A percentile compares a stretch with the other conserved stretches of the same genome.
phyloP scores from a whole-genome alignment of 2,329 filamentous ascomycete genomes.

The Botrytis elliptica region DNA sequence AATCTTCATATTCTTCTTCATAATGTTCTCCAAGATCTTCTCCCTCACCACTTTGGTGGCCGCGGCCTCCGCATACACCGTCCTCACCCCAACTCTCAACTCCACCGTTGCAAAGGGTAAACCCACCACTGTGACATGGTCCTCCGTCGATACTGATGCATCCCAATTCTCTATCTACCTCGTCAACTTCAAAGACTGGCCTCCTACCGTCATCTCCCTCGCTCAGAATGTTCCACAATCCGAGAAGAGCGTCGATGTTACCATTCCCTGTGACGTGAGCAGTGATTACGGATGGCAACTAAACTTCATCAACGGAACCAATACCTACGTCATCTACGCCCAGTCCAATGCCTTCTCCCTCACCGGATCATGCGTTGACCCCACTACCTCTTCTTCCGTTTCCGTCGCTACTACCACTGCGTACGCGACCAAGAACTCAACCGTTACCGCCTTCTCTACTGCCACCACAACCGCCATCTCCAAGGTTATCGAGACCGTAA shows the following conservation, averaged over 20 bases:
- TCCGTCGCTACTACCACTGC: not conserved
- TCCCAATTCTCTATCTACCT: constrained; percentile 19
- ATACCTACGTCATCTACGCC: constrained; percentile 20
- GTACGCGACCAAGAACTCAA: constrained; percentile 14
- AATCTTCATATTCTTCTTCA: not conserved
- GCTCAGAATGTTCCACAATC: constrained; percentile 17
- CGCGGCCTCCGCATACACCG: constrained; percentile 8
- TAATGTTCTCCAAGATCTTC: constrained; percentile 19
- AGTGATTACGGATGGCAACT: constrained; percentile 21
- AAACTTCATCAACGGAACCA: constrained; percentile 23
- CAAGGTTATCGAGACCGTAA: constrained; percentile 7
- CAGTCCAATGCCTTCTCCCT: constrained; percentile 9
- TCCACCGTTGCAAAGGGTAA: constrained; percentile 16
- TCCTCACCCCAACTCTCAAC: constrained; percentile 13
- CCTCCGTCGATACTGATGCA: constrained; percentile 13
- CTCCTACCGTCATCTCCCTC: constrained; percentile 19
- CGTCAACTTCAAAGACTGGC: constrained; percentile 20
- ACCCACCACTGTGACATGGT: constrained; percentile 11
- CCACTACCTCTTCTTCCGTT: constrained; percentile 1
- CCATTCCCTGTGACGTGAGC: not conserved
- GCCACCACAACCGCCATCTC: constrained; percentile 6
- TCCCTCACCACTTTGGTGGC: constrained; percentile 11
- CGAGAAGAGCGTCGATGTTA: not conserved
- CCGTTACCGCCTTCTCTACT: not conserved
- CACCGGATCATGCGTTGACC: constrained; percentile 17